These are phyloP conservation scores for Poa pratensis DNA, from an alignment of 176 grass and related monocot genomes.

Conservation along the genomic window DNA sequence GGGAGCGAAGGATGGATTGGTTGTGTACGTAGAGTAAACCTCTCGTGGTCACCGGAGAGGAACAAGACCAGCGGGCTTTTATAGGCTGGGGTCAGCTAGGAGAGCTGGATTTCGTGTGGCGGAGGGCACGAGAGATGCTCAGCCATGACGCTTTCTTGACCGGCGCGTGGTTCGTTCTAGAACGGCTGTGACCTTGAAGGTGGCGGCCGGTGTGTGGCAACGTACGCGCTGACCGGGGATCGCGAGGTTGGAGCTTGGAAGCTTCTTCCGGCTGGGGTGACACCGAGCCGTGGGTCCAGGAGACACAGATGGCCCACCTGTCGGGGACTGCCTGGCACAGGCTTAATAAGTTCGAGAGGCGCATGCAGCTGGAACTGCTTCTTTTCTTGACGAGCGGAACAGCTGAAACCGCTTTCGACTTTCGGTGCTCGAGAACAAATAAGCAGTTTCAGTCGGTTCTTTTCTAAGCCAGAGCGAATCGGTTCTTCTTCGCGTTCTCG, in stretches of 20 bases:
- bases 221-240: too few species aligned
- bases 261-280: not conserved
- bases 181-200: not conserved
- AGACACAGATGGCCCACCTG: not conserved
- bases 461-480: too few species aligned
- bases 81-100: conserved; percentile 1
- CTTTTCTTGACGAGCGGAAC: too few species aligned
- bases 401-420: not conserved
- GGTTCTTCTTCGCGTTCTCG: too few species aligned
- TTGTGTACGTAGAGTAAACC: too few species aligned
- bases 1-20: not conserved
- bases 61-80: not conserved
- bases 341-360: too few species aligned
- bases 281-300: not conserved
- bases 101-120: not conserved
- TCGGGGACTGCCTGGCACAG: not conserved
- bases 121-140: conserved; percentile 18
- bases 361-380: too few species aligned
- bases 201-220: not conserved
- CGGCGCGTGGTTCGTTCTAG: not conserved
- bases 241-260: not conserved
- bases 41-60: not conserved
- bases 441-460: too few species aligned
- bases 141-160: not conserved
- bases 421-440: not conserved